phyloP scores from a whole-genome alignment of 2,329 filamentous ascomycete genomes.

The Domatiomyces catenatus region DNA sequence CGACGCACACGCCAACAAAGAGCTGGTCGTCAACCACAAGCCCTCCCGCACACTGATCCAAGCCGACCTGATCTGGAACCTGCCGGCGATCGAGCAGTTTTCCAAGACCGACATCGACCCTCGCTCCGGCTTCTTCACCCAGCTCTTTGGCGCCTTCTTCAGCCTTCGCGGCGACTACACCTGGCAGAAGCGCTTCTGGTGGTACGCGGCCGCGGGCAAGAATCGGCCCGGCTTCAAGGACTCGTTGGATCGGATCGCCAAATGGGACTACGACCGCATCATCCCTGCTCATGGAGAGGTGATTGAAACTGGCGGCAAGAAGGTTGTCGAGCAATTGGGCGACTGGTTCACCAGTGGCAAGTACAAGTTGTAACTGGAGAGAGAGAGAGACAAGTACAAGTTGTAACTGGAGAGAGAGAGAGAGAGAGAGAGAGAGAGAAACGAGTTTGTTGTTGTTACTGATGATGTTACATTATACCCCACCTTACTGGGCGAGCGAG shows the following conservation, averaged over 20 bases:
- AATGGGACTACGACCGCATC: constrained; percentile 73
- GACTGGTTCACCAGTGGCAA: constrained; percentile 57
- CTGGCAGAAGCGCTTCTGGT: constrained; percentile 65
- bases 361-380: constrained; percentile 16
- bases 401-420: not conserved
- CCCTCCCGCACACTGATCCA: constrained; percentile 67
- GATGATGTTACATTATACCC: too few relatives aligned
- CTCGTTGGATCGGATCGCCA: constrained; percentile 51
- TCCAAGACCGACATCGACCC: constrained; percentile 36
- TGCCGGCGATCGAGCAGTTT: constrained; percentile 79
- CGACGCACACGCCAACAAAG: constrained; percentile 63
- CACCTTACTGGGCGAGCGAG: too few relatives aligned
- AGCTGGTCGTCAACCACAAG: constrained; percentile 74
- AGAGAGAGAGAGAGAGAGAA: too few relatives aligned
- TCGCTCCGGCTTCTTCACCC: constrained; percentile 43
- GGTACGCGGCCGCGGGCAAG: constrained; percentile 51
- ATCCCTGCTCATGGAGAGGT: constrained; percentile 91
- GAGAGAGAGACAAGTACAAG: not conserved
- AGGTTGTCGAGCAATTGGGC: constrained; percentile 61
- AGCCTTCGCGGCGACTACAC: constrained; percentile 47
- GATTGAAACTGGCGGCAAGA: constrained; percentile 60
- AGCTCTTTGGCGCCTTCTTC: constrained; percentile 42
- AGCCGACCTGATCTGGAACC: constrained; percentile 83
- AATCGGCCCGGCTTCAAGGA: constrained; percentile 56
- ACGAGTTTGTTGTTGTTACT: too few relatives aligned